Conservation (phyloP, 768 basidiomycete genomes). For the Tephrocybe sp. region DNA sequence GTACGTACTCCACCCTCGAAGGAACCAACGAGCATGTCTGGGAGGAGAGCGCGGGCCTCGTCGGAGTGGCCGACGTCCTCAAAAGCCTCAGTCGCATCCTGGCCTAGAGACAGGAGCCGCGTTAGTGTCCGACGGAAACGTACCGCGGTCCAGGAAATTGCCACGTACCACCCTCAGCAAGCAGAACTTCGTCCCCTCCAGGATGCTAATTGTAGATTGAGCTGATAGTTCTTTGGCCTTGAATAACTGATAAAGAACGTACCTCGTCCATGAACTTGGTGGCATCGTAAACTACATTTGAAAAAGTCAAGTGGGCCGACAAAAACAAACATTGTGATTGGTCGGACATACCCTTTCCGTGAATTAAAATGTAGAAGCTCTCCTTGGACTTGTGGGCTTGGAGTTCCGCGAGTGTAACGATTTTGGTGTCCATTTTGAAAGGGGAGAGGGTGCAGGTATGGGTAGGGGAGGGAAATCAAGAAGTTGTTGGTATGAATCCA, state of each 20-base stretch:
- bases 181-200: conserved; percentile 96
- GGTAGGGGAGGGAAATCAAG: conserved; percentile 16
- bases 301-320: conserved; percentile 23
- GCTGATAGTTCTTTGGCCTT: background rate
- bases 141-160: conserved; percentile 14
- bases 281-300: conserved; percentile 78
- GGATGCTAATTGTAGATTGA: conserved; percentile 61
- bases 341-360: conserved; percentile 69
- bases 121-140: conserved; percentile 10
- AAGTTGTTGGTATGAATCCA: conserved; percentile 24
- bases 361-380: conserved; percentile 76
- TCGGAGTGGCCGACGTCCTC: conserved; percentile 99
- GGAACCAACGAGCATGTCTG: conserved; percentile 75
- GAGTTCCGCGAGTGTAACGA: conserved; percentile 72
- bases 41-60: conserved; percentile 86
- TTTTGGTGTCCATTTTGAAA: conserved; percentile 45
- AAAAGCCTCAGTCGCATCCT: conserved; percentile 97
- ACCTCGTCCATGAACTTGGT: conserved; percentile 96
- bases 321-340: conserved; percentile 35
- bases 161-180: conserved; percentile 84
- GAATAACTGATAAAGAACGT: conserved; percentile 16
- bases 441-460: conserved; percentile 15
- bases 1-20: conserved; percentile 61
- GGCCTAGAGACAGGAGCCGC: conserved; percentile 46
- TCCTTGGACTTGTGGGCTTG: conserved; percentile 74